These are phyloP conservation scores for Trichoderma arundinaceum DNA, from an alignment of 2,329 filamentous ascomycete genomes.

Conservation along the genomic window DNA sequence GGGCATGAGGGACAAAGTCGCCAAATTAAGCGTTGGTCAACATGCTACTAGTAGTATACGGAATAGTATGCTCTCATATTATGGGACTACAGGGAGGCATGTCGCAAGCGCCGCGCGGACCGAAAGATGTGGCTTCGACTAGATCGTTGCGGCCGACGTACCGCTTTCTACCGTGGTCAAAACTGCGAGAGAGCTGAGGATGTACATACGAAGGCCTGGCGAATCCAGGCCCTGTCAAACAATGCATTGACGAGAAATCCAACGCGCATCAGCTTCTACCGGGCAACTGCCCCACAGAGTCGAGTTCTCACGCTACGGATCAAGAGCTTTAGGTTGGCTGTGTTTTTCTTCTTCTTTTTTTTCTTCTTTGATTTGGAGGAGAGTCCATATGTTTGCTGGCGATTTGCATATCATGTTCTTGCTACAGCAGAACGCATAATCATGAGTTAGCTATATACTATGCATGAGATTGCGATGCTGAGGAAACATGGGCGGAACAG, in stretches of 20 bases:
- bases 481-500: neutral
- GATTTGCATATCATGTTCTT: neutral
- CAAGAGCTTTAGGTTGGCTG: neutral
- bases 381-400: neutral
- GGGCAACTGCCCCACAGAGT: neutral
- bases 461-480: neutral
- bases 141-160: neutral
- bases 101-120: slow-evolving; percentile 3
- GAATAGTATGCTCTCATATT: neutral
- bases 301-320: neutral
- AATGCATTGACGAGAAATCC: neutral
- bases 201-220: neutral
- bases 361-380: neutral
- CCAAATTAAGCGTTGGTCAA: neutral
- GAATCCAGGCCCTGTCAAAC: too few relatives aligned
- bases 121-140: neutral
- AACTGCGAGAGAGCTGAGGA: neutral
- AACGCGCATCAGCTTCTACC: neutral
- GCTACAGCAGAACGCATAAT: neutral
- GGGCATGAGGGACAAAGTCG: neutral
- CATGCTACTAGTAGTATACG: neutral
- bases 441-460: neutral
- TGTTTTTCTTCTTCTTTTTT: neutral
- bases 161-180: neutral
- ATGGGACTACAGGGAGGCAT: slow-evolving; percentile 5